Evolutionary conservation across 2,329 filamentous ascomycete genomes (phyloP), one percentile per base, ranked within the genome.

Genomic region (Xylariaceae sp.): DNA sequence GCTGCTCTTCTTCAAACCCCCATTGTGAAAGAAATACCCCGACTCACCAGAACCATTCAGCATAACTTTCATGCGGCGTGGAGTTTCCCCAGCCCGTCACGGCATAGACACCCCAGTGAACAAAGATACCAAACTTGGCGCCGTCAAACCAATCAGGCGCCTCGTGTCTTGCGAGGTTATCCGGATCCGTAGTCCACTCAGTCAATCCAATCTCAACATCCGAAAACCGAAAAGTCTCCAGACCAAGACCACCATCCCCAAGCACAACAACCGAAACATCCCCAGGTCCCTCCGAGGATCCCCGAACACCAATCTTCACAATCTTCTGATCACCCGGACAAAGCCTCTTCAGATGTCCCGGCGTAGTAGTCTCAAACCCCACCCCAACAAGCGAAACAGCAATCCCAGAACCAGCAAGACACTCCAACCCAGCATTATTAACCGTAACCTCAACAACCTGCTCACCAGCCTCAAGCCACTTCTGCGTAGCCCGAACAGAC

Each of bases 41-140:
- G 26, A 55, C 65, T 72, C 74, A 80, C 79, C 79, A 82, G 66
- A 71, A 74, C 72, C 72, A 75, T 57, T 76, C 74, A 0, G 73
- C 71, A 47, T 76, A 76, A 26, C 67, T 70, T 56, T 76, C 73
- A 47, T 71, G 60, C 1, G 67, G 64, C 2, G 67, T 65, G 4
- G 69, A 69, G 57, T 74, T 74, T 3, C 80, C 80, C 79, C 80
- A 84, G 3, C 75, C 79, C 0, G 80, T 76, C 0, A 83, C 79
- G 0, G 77, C 67, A 58, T 81, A 84, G 0, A 75, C 69, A 0
- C 80, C 80, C 78, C 80, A 83, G 55, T 83, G 80, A 39, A 83
- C 79, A 61, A 84, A 83, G 36, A 84, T 83, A 0, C 81, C 80
- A 56, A 72, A 84, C 53, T 84, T 84, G 19, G 71, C 76, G 40